Evolutionary conservation across 2,329 filamentous ascomycete genomes (phyloP).

Genomic region (Passalora sequoiae): DNA sequence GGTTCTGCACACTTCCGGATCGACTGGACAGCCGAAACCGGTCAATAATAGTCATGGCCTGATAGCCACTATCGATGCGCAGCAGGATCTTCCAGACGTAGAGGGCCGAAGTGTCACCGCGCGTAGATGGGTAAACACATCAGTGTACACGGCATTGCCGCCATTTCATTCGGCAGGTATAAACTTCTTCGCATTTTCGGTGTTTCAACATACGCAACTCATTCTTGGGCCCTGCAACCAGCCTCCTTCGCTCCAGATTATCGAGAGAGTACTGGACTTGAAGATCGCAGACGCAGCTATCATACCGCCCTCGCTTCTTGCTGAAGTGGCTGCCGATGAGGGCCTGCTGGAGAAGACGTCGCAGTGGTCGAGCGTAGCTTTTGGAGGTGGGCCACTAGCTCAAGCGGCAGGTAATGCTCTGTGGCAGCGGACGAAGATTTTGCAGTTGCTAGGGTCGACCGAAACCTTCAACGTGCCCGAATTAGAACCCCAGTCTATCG

Average conservation of each 20-base stretch:
- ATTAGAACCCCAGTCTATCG: conserved; percentile 7
- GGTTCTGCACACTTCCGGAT: conserved; percentile 15
- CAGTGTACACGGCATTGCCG: conserved; percentile 12
- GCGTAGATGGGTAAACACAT: conserved; percentile 6
- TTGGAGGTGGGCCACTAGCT: conserved; percentile 14
- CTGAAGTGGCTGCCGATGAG: conserved; percentile 7
- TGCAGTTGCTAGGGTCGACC: conserved; percentile 12
- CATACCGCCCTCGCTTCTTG: conserved; percentile 12
- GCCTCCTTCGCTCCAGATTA: conserved; percentile 6
- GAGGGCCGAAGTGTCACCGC: conserved; percentile 6
- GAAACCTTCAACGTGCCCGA: conserved; percentile 15
- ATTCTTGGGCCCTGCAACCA: conserved; percentile 11
- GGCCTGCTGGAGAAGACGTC: conserved; percentile 2
- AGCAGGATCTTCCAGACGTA: conserved; percentile 9
- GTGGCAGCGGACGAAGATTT: conserved; percentile 5
- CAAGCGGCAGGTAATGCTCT: conserved; percentile 6
- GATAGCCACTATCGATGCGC: conserved; percentile 7
- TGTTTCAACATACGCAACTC: conserved; percentile 12
- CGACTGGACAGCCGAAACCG: conserved; percentile 14
- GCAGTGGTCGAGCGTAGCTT: conserved; percentile 10
- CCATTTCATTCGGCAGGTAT: conserved; percentile 16
- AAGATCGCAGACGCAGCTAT: conserved; percentile 9
- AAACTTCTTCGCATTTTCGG: conserved; percentile 14
- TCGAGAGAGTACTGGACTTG: conserved; percentile 10
- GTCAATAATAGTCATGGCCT: conserved; percentile 8